These are phyloP conservation scores for Exsudoporus floridanus DNA, from an alignment of 1,284 basidiomycete species.

Conservation along the genomic window DNA sequence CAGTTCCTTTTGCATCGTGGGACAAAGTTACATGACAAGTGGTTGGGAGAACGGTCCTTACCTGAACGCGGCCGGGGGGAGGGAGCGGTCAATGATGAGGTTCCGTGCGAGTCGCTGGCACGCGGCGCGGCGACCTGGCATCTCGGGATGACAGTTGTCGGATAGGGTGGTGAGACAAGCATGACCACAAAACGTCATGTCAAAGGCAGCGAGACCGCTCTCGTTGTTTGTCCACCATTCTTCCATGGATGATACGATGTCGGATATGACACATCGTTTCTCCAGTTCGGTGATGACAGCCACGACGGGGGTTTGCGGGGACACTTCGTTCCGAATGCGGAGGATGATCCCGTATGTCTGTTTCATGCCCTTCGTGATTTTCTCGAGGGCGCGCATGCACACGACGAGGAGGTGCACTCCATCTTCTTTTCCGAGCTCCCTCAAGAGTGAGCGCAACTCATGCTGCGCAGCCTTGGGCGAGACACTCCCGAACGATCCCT, in stretches of 20 bases:
- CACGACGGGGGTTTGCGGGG: conserved; percentile 23
- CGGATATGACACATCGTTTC: conserved; percentile 16
- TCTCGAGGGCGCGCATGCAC: conserved; percentile 29
- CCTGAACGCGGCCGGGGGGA: conserved; percentile 15
- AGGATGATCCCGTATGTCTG: conserved; percentile 23
- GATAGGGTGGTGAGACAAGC: conserved; percentile 26
- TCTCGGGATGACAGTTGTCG: conserved; percentile 21
- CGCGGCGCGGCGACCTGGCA: conserved; percentile 16
- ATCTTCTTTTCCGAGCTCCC: conserved; percentile 19
- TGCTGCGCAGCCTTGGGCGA: conserved; percentile 20
- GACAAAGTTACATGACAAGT: neutral
- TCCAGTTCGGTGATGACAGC: conserved; percentile 31
- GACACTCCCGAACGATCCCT: conserved; percentile 28
- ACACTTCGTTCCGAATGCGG: conserved; percentile 25
- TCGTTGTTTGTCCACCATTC: conserved; percentile 23
- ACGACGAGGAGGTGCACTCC: conserved; percentile 34
- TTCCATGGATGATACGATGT: conserved; percentile 25
- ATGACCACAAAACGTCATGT: conserved; percentile 21
- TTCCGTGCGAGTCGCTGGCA: conserved; percentile 23
- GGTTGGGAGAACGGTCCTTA: neutral
- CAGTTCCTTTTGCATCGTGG: neutral
- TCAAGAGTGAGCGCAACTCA: conserved; percentile 24
- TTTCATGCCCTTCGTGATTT: conserved; percentile 24
- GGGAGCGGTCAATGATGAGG: conserved; percentile 23
- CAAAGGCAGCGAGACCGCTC: neutral